Base-by-base conservation (phyloP, 2,329 filamentous ascomycete species). In the Hypocrella siamensis region DNA sequence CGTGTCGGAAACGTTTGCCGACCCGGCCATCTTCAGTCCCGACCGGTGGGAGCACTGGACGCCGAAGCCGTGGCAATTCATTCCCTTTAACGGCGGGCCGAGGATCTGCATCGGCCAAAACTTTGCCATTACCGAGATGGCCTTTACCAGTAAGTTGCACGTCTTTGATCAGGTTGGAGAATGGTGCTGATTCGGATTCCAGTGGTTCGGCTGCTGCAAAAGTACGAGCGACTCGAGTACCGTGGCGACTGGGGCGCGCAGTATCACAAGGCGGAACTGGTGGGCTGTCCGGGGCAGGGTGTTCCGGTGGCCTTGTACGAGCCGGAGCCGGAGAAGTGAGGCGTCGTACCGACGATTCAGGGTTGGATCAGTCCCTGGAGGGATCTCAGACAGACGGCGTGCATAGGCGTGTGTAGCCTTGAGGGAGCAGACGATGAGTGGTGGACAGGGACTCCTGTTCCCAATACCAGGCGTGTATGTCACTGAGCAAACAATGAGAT, bases 81-180 rank as follows among this genome's bases (percentile, higher is more conserved):
- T 84, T 26, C 79, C 79, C 4, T 83, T 84, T 53, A 83, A 82
- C 47, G 75, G 75, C 9, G 79, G 78, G 1, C 75, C 79, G 27
- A 60, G 79, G 19, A 79, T 82, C 46, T 82, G 79, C 52, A 71
- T 85, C 36, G 79, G 79, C 2, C 79, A 88, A 61, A 79, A 88
- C 52, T 88, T 85, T 49, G 82, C 81, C 11, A 55, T 86, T 29
- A 83, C 79, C 0, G 79, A 86, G 60, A 80, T 80, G 60, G 42
- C 41, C 8, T 43, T 40, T 31, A 36, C 32, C 6, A 30, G 43
- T 46, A 26, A 38, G 42, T 18, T 17, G 14, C 31, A 10, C 14
- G 5, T 10, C 16, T 3, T 28, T 6, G n/a, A n/a, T n/a, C n/a
- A n/a, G n/a, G n/a, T n/a, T n/a, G n/a, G n/a, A n/a, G n/a, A n/a